These are phyloP conservation scores for Russula compacta DNA, from an alignment of 768 basidiomycete genomes.

Conservation along the genomic window DNA sequence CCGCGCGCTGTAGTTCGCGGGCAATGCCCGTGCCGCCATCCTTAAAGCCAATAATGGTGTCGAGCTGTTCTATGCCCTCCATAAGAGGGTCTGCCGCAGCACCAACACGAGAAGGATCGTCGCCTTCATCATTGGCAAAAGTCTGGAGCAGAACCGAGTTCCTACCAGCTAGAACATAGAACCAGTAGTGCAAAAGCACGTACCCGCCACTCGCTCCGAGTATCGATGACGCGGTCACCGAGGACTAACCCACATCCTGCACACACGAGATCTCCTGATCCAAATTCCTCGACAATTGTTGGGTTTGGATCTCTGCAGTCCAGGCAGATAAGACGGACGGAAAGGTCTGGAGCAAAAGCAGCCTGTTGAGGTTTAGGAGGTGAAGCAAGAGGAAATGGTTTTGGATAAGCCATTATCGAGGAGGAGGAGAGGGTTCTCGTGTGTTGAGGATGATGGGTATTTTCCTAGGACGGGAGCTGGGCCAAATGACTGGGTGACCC, in stretches of 20 bases:
- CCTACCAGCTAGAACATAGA: conserved; percentile 17
- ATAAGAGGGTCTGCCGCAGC: conserved; percentile 88
- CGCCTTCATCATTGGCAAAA: conserved; percentile 98
- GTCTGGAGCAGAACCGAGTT: conserved; percentile 47
- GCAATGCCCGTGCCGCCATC: conserved; percentile 93
- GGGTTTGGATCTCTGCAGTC: conserved; percentile 92
- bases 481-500: too few species aligned
- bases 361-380: conserved; percentile 48
- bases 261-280: conserved; percentile 95
- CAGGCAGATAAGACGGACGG: conserved; percentile 87
- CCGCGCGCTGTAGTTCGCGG: conserved; percentile 86
- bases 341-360: conserved; percentile 71
- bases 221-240: conserved; percentile 95
- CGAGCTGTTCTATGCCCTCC: conserved; percentile 90
- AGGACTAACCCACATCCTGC: conserved; percentile 88
- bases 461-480: too few species aligned
- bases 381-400: conserved; percentile 71
- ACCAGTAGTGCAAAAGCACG: conserved; percentile 30
- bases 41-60: conserved; percentile 90
- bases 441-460: too few species aligned
- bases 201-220: conserved; percentile 95
- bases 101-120: conserved; percentile 99
- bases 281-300: conserved; percentile 95
- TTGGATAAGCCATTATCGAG: conserved; percentile 18
- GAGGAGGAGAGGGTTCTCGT: too few species aligned